phyloP scores from a whole-genome alignment of 2,329 filamentous ascomycete species.

The Xylariaceae sp. region DNA sequence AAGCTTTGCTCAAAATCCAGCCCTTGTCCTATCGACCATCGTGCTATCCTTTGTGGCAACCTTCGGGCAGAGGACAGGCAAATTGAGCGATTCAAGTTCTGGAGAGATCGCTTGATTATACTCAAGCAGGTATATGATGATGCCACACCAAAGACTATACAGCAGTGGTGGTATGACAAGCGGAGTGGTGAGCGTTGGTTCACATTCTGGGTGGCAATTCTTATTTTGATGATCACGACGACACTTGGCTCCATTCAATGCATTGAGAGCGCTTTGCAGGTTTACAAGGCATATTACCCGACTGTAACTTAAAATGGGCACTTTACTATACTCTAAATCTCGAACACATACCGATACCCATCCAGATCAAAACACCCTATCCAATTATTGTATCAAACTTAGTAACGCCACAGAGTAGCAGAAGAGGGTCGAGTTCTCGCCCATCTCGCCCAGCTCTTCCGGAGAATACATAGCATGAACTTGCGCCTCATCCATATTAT shows the following conservation, averaged over 20 bases:
- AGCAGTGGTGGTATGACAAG: constrained; percentile 51
- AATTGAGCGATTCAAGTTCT: constrained; percentile 45
- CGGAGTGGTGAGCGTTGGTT: constrained; percentile 51
- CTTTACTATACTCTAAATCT: not conserved
- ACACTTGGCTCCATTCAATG: constrained; percentile 49
- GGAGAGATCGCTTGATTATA: constrained; percentile 50
- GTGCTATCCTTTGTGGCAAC: constrained; percentile 36
- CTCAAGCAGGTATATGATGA: constrained; percentile 51
- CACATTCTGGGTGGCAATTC: constrained; percentile 52
- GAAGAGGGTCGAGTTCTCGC: not conserved
- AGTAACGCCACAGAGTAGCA: too few species aligned
- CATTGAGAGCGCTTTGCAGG: constrained; percentile 49
- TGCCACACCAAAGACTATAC: constrained; percentile 41
- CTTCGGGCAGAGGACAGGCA: constrained; percentile 43
- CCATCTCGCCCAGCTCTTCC: not conserved
- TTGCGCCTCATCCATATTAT: not conserved
- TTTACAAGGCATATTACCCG: constrained; percentile 36
- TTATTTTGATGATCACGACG: constrained; percentile 44
- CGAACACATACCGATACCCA: not conserved
- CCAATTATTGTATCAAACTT: too few species aligned
- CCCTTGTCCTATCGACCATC: constrained; percentile 34
- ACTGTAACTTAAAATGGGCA: not conserved
- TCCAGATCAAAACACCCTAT: too few species aligned
- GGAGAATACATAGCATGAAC: not conserved
- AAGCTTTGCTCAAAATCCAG: constrained; percentile 1